Evolutionary conservation across 2,329 filamentous ascomycete species (phyloP).

Genomic region (Tolypocladium sp.): DNA sequence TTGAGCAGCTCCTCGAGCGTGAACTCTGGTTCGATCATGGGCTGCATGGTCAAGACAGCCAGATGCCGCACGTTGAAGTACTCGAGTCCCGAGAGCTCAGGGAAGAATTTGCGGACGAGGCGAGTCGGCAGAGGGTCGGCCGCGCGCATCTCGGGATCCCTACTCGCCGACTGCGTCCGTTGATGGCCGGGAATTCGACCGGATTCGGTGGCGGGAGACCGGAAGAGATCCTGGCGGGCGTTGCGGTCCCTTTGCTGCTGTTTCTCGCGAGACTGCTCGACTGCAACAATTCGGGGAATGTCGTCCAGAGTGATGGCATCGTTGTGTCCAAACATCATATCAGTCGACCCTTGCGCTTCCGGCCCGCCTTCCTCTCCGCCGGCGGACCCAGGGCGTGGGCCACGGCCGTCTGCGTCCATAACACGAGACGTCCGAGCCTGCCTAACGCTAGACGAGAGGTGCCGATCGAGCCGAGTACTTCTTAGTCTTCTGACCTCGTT

Average conservation of each 20-base stretch:
- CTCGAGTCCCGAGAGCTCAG: conserved; percentile 86
- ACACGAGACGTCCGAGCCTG: conserved; percentile 86
- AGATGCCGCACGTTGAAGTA: conserved; percentile 97
- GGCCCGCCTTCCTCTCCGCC: conserved; percentile 45
- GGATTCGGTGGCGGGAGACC: conserved; percentile 34
- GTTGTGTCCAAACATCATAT: conserved; percentile 80
- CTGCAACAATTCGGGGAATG: conserved; percentile 90
- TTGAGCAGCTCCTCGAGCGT: conserved; percentile 87
- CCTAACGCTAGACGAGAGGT: conserved; percentile 85
- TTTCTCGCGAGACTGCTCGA: conserved; percentile 89
- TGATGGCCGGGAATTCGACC: conserved; percentile 56
- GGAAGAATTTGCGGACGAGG: conserved; percentile 76
- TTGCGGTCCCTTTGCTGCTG: conserved; percentile 53
- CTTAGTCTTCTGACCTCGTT: conserved; percentile 88
- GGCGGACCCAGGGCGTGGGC: conserved; percentile 66
- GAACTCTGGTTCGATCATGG: conserved; percentile 81
- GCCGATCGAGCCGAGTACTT: conserved; percentile 89
- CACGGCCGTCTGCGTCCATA: conserved; percentile 55
- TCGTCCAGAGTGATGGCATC: conserved; percentile 92
- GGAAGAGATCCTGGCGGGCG: conserved; percentile 55
- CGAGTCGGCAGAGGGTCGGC: conserved; percentile 45
- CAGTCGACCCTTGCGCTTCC: conserved; percentile 47
- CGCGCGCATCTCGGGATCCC: conserved; percentile 40
- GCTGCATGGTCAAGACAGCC: conserved; percentile 90
- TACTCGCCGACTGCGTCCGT: conserved; percentile 49